These are phyloP conservation scores for Populus trichocarpa DNA, from an alignment of 441 rosid genomes.

Conservation along the genomic window DNA sequence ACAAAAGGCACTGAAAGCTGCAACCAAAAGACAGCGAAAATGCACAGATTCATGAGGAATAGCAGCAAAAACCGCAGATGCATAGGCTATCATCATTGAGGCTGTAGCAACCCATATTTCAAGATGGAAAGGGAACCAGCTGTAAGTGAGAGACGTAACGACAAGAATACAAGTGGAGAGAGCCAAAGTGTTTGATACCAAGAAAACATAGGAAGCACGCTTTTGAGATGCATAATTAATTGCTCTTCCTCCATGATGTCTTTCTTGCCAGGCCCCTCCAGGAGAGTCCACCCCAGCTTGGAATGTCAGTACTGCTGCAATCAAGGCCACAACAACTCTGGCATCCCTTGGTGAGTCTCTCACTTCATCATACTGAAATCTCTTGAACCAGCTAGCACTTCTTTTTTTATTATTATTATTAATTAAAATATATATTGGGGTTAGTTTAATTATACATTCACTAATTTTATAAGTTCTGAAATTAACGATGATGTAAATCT, in stretches of 20 bases:
- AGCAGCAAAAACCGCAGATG: background rate
- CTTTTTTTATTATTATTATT: no score
- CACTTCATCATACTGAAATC: background rate
- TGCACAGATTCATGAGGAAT: background rate
- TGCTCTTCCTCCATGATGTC: background rate
- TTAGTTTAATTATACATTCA: no score
- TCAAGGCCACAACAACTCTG: constrained; percentile 6
- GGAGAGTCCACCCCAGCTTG: constrained; percentile 3
- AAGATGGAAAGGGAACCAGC: background rate
- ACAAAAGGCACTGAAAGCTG: background rate
- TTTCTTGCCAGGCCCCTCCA: constrained; percentile 13
- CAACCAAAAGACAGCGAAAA: background rate
- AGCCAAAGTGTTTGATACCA: constrained; percentile 2
- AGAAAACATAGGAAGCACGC: background rate
- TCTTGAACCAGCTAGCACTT: background rate
- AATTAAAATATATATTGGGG: no score
- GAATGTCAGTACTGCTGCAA: background rate
- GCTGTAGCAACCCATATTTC: background rate
- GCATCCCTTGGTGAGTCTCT: constrained; percentile 7
- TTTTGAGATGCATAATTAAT: background rate
- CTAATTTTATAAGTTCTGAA: no score
- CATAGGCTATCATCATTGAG: background rate
- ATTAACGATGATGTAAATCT: no score
- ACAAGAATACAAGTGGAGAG: background rate
- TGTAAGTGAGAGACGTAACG: background rate